Base-by-base conservation (phyloP, 1,284 basidiomycete species). In the Stereum hirsutum region DNA sequence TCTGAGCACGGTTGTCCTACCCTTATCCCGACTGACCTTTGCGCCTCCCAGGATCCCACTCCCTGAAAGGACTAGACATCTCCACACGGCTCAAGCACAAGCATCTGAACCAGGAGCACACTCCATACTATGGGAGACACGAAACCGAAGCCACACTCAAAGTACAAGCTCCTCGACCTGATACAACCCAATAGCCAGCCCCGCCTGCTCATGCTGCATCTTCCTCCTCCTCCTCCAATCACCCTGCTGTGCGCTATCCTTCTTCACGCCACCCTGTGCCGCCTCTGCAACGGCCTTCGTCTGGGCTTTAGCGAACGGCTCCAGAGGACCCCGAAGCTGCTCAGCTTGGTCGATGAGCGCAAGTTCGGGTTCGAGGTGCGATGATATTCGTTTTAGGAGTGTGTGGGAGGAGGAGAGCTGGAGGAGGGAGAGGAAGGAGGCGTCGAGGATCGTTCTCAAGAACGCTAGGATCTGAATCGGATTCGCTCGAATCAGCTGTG, bases 141-240 rank as follows among this genome's bases (percentile, higher is more conserved):
- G n/a, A n/a, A n/a, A n/a, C n/a, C n/a, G n/a, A n/a, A n/a, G n/a
- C n/a, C n/a, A n/a, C n/a, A n/a, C n/a, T n/a, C 44, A 52, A 34
- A 52, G 46, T 27, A 73, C 63, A 46, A 87, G 63, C 53, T 85
- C 80, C 52, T 88, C 84, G 47, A 87, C 54, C 56, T 75, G 76
- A 58, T 88, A 87, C 49, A 78, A 52, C 23, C 81, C 80, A 43
- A 86, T 63, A 28, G 65, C 66, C 48, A 78, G 62, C 31, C 63
- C 66, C 23, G 68, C 68, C 49, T 71, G 72, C 49, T 78, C 74
- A 40, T 69, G 69, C 11, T 64, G 64, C 45, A 66, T 59, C 55
- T 72, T 80, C 54, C 64, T 68, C 52, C 73, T 67, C 57, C 70
- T 68, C 48, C 69, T 69, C 79, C 74, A 80, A 55, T 83, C 81